A percentile compares a stretch with the other conserved stretches of the same genome.
Conservation (phyloP, 2,329 filamentous ascomycete genomes). For the Ophiostoma piceae region DNA sequence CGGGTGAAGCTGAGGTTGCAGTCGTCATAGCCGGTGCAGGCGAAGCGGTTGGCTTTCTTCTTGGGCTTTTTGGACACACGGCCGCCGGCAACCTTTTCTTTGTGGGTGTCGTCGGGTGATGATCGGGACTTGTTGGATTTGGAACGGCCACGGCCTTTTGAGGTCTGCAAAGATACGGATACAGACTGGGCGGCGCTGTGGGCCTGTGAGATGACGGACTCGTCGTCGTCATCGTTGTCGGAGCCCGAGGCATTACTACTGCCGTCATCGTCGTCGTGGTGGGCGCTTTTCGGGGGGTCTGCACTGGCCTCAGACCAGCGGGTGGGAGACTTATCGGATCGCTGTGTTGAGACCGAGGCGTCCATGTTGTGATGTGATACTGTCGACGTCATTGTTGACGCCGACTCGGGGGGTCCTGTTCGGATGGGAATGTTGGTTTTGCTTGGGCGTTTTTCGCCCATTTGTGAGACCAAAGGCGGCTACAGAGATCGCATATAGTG, state of each 20-base stretch:
- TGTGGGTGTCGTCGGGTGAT: background rate
- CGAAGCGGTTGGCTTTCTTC: constrained; percentile 94
- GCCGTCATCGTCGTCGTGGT: background rate
- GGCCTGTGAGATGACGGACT: constrained; percentile 39
- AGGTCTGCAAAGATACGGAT: background rate
- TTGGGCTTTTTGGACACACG: constrained; percentile 54
- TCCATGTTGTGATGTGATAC: background rate
- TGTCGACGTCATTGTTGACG: background rate
- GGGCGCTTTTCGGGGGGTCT: background rate
- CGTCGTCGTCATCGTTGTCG: constrained; percentile 58
- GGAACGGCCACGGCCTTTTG: constrained; percentile 2
- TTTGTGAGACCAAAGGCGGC: background rate
- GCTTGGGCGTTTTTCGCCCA: constrained; percentile 11
- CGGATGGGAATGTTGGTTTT: constrained; percentile 4
- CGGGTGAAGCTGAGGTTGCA: constrained; percentile 93
- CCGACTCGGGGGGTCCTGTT: constrained; percentile 9
- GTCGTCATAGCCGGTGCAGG: constrained; percentile 89
- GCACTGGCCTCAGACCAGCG: background rate
- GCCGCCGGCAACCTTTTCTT: constrained; percentile 42
- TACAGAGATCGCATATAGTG: background rate
- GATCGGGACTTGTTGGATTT: background rate
- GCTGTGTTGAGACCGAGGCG: background rate
- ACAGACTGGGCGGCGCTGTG: constrained; percentile 5
- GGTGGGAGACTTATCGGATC: background rate
- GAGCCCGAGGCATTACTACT: constrained; percentile 21